Base-by-base conservation (phyloP, 2,329 filamentous ascomycete species). In the Byssothecium circinans region DNA sequence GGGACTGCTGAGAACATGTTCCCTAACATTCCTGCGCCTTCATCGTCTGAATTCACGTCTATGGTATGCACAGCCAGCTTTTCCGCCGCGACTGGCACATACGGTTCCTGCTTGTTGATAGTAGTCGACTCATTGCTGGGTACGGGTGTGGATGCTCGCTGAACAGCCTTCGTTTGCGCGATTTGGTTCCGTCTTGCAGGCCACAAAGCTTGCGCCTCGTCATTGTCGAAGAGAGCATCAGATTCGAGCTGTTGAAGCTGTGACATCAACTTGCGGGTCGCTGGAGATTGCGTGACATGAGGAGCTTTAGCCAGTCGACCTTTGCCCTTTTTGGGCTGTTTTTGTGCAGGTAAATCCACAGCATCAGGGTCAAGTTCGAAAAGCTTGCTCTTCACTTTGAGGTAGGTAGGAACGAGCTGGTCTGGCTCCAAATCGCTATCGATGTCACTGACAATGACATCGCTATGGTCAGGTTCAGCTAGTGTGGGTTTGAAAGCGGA, bases 211-310 rank as follows among this genome's bases (percentile, higher is more conserved):
- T 78, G 75, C 10, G 77, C 78, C 42, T 74, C 67, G 4, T 67
- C 60, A 47, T 73, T 64, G 50, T 81, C 77, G 52, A 81, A 80
- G 2, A 81, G 61, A 1, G 75, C 64, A 56, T 81, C 78, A 2
- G 83, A 86, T 61, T 94, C 87, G 34, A 96, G 89, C 51, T 81
- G 82, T 30, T 84, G 80, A 32, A 96, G 74, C 65, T 91, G 95
- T 14, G 85, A 83, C 33, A 86, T 78, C 2, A 95, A 71, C 58
- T 85, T 89, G 8, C 80, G 79, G 35, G 84, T 75, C 51, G 82
- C 80, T 18, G 81, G 68, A 14, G 64, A 62, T 23, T 61, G 54
- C 8, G 59, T 58, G 23, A 53, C 44, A 22, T 53, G 47, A 49
- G 27, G 56, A 50, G 36, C 53, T 54, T 44, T 53, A 30, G 34